Percentiles rank a stretch among this genome's conserved stretches.
These are phyloP conservation scores for Hymenoscyphus occultus DNA, from an alignment of 2,329 filamentous ascomycete species.

Conservation along the genomic window DNA sequence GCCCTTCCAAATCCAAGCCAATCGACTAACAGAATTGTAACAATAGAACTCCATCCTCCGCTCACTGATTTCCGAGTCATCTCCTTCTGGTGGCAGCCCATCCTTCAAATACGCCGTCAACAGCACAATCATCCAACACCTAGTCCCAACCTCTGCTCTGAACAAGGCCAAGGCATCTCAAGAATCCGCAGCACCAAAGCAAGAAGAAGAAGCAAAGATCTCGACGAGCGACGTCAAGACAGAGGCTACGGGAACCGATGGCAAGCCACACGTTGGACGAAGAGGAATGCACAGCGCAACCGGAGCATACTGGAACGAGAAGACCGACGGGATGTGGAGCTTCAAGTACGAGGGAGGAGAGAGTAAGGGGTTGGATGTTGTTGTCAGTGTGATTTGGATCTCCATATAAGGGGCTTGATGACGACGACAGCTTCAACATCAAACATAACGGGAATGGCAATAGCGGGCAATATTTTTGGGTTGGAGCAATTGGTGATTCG, in stretches of 20 bases:
- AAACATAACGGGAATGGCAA: conserved; percentile 10
- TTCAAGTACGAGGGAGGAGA: conserved; percentile 77
- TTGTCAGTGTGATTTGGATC: conserved; percentile 76
- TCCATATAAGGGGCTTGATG: conserved; percentile 27
- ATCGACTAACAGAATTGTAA: conserved; percentile 16
- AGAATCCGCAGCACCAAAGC: conserved; percentile 37
- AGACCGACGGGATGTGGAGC: conserved; percentile 86
- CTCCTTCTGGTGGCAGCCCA: conserved; percentile 56
- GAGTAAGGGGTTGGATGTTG: conserved; percentile 65
- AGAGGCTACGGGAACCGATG: conserved; percentile 52
- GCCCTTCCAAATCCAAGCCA: background rate
- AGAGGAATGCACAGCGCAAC: conserved; percentile 88
- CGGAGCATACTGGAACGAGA: conserved; percentile 86
- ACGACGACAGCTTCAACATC: conserved; percentile 6
- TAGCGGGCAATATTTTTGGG: conserved; percentile 16
- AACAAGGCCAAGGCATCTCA: conserved; percentile 55
- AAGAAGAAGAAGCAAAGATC: conserved; percentile 46
- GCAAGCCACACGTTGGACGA: conserved; percentile 72
- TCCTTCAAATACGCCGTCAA: conserved; percentile 94
- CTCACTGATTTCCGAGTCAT: conserved; percentile 72
- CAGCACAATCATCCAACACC: conserved; percentile 96
- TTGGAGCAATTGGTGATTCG: conserved; percentile 4
- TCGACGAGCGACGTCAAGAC: conserved; percentile 50
- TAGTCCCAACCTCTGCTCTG: conserved; percentile 63
- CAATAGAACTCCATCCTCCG: conserved; percentile 71